Conservation (phyloP, 2,329 filamentous ascomycete species). For the Rutstroemia sp. region DNA sequence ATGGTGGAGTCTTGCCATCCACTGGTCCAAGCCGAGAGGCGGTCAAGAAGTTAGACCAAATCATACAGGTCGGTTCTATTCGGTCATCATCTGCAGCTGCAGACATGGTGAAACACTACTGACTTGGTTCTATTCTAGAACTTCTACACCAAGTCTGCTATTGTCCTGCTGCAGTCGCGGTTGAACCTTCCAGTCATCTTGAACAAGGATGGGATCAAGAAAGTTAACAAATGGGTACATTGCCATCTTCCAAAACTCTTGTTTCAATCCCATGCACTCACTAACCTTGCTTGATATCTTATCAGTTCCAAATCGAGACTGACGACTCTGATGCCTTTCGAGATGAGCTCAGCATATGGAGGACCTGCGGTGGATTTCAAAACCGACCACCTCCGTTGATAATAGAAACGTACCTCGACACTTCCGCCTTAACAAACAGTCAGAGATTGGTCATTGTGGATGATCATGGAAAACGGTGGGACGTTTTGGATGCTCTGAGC, state of each 20-base stretch:
- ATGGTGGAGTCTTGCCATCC: constrained; percentile 34
- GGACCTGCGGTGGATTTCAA: constrained; percentile 66
- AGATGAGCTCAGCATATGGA: constrained; percentile 78
- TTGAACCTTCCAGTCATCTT: constrained; percentile 54
- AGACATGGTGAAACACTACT: constrained; percentile 1
- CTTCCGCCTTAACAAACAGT: constrained; percentile 68
- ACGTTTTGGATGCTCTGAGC: constrained; percentile 78
- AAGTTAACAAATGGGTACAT: constrained; percentile 81
- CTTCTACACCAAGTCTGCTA: constrained; percentile 80
- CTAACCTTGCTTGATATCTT: constrained; percentile 2
- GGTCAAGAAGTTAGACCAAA: constrained; percentile 79
- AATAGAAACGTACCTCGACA: constrained; percentile 85
- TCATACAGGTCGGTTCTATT: constrained; percentile 63
- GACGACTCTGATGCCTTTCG: constrained; percentile 85
- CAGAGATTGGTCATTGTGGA: constrained; percentile 85
- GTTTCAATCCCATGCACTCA: not conserved
- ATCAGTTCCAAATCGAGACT: constrained; percentile 87
- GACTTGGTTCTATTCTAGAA: constrained; percentile 53
- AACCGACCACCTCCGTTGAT: constrained; percentile 75
- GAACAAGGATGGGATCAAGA: constrained; percentile 49
- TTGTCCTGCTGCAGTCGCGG: constrained; percentile 75
- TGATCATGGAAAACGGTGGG: constrained; percentile 85
- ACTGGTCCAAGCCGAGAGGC: constrained; percentile 55
- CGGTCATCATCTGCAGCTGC: not conserved
- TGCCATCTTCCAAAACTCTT: not conserved